These are phyloP conservation scores for grape (Vitis vinifera) DNA, from an alignment of 164 flowering plant genomes.

Conservation along the genomic window ASM3070453v1 NC_081818.1:27787001-27787500, in stretches of 20 bases:
- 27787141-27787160: background rate
- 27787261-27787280: background rate
- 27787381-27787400: background rate
- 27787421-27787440: background rate
- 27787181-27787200: background rate
- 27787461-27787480: conserved; percentile 17
- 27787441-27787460: no score
- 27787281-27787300: background rate
- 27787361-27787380: background rate
- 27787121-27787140: background rate
- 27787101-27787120: background rate
- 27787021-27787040: background rate
- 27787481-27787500: conserved; percentile 95
- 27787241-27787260: background rate
- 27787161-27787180: background rate
- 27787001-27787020: background rate
- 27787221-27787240: no score
- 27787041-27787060: no score
- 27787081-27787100: background rate
- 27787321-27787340: background rate
- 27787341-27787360: background rate
- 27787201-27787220: background rate
- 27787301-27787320: background rate
- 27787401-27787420: background rate
- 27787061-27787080: no score